Conservation (phyloP, 2,329 filamentous ascomycete species). For the Kalmusia sp. region DNA sequence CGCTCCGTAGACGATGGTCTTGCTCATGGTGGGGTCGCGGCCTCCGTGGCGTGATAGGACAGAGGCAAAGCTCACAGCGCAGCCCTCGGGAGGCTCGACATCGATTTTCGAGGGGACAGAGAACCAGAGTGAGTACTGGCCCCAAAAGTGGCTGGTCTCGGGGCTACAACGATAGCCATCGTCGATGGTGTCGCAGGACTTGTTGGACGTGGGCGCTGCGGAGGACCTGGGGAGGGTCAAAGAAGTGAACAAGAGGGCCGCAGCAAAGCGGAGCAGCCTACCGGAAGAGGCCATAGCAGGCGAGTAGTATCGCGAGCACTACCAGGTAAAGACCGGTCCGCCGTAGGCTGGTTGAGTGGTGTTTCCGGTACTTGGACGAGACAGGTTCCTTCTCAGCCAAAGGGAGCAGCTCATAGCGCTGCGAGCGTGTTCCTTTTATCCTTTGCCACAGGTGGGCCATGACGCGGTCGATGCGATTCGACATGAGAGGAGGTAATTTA, state of each 20-base stretch:
- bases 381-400: slow-evolving; percentile 35
- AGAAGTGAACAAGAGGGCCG: slow-evolving; percentile 10
- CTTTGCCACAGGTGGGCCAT: slow-evolving; percentile 40
- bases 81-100: slow-evolving; percentile 67
- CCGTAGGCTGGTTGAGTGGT: slow-evolving; percentile 15
- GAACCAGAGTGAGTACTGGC: slow-evolving; percentile 88
- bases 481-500: slow-evolving; percentile 3
- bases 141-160: slow-evolving; percentile 74
- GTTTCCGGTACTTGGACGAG: slow-evolving; percentile 24
- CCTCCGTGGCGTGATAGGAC: slow-evolving; percentile 85
- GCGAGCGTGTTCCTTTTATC: slow-evolving; percentile 29
- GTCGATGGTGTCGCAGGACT: slow-evolving; percentile 60
- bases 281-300: slow-evolving; percentile 34
- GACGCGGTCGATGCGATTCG: slow-evolving; percentile 10
- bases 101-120: slow-evolving; percentile 72
- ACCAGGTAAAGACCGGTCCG: slow-evolving; percentile 24
- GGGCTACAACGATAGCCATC: slow-evolving; percentile 69
- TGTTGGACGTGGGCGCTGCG: slow-evolving; percentile 17
- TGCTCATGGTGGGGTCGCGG: slow-evolving; percentile 76
- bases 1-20: slow-evolving; percentile 68
- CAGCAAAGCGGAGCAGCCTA: slow-evolving; percentile 16
- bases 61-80: slow-evolving; percentile 79
- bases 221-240: slow-evolving; percentile 29
- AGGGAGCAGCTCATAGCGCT: slow-evolving; percentile 38
- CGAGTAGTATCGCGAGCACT: slow-evolving; percentile 23